A percentile compares a stretch with the other conserved stretches of the same genome.
These are phyloP conservation scores for Magnolia sinica DNA, from an alignment of 164 flowering plant species.

Conservation along the genomic window DNA sequence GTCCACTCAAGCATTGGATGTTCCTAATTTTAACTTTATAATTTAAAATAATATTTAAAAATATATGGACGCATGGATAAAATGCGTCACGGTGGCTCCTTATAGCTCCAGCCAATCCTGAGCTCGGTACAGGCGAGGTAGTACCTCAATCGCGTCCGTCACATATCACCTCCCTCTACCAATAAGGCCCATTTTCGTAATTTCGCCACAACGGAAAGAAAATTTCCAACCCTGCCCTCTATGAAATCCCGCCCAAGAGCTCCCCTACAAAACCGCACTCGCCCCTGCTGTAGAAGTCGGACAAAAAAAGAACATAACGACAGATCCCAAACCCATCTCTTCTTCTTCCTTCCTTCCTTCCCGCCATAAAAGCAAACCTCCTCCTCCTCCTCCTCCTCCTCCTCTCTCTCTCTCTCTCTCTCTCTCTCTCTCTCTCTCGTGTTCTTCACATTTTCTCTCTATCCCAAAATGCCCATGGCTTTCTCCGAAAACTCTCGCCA, in stretches of 20 bases:
- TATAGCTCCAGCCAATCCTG: too few species aligned
- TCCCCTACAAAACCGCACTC: neutral
- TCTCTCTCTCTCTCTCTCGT: too few species aligned
- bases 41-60: too few species aligned
- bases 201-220: neutral
- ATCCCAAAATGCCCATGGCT: conserved; percentile 25
- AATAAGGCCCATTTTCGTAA: neutral
- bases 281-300: neutral
- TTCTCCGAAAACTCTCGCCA: conserved; percentile 35
- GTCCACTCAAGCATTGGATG: too few species aligned
- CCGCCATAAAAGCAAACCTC: neutral
- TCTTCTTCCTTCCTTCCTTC: neutral
- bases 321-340: neutral
- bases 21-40: too few species aligned
- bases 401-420: too few species aligned
- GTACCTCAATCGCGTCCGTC: too few species aligned
- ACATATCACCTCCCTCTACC: neutral
- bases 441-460: neutral
- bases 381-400: neutral
- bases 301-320: too few species aligned
- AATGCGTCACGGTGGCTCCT: too few species aligned
- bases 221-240: neutral
- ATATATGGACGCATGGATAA: too few species aligned
- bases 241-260: neutral
- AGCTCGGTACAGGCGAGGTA: too few species aligned